Percentiles rank a stretch among this genome's conserved stretches.
phyloP scores from a whole-genome alignment of 2,329 filamentous ascomycete genomes.

The Xylariaceae sp. region DNA sequence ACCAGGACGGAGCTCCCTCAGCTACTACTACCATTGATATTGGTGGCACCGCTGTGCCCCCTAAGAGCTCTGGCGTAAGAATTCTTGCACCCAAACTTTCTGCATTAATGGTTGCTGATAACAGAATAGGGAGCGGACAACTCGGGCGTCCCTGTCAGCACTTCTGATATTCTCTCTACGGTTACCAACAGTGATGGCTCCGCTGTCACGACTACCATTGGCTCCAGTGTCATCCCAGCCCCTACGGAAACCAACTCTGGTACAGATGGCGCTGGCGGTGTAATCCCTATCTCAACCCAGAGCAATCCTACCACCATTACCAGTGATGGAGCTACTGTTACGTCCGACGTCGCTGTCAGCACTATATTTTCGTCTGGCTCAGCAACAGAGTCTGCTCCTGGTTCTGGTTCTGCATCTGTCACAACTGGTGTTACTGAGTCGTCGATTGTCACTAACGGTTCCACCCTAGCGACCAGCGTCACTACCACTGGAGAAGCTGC shows the following conservation, averaged over 20 bases:
- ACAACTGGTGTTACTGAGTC: slow-evolving; percentile 26
- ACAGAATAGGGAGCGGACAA: slow-evolving; percentile 10
- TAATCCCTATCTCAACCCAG: slow-evolving; percentile 16
- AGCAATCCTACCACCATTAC: slow-evolving; percentile 18
- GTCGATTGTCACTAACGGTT: slow-evolving; percentile 22
- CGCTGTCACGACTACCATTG: slow-evolving; percentile 21
- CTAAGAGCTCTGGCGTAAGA: slow-evolving; percentile 10
- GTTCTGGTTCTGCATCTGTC: slow-evolving; percentile 24
- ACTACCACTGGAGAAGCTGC: slow-evolving; percentile 26
- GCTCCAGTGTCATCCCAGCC: slow-evolving; percentile 1
- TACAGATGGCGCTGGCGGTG: slow-evolving; percentile 5
- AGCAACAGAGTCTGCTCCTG: slow-evolving; percentile 18
- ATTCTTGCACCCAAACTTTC: neutral
- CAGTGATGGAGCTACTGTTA: slow-evolving; percentile 13
- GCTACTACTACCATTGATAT: slow-evolving; percentile 16
- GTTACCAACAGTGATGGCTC: slow-evolving; percentile 22
- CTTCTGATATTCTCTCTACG: slow-evolving; percentile 16
- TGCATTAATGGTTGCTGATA: slow-evolving; percentile 9
- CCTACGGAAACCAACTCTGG: slow-evolving; percentile 5
- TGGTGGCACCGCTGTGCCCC: slow-evolving; percentile 16
- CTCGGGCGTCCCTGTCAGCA: slow-evolving; percentile 13
- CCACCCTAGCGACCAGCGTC: slow-evolving; percentile 26
- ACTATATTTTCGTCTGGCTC: slow-evolving; percentile 27
- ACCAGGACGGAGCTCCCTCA: slow-evolving; percentile 12
- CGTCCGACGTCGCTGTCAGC: slow-evolving; percentile 24